Conservation (phyloP, 139 green algal species). For the Tetradesmus obliquus region DNA sequence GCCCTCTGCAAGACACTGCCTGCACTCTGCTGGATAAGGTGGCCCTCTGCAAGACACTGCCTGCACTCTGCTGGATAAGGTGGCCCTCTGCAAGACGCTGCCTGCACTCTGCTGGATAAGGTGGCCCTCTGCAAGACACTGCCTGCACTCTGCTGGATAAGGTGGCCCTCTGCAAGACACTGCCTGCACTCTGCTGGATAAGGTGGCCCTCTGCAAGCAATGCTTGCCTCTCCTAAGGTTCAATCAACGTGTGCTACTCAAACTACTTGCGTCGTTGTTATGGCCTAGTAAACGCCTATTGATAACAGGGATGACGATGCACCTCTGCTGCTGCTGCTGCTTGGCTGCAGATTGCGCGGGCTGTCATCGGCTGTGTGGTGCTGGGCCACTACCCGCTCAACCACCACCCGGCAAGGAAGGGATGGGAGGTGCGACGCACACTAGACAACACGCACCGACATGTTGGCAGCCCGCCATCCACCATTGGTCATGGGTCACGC, state of each 20-base stretch:
- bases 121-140: neutral
- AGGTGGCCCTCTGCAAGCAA: too few relatives aligned
- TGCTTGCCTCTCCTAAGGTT: too few relatives aligned
- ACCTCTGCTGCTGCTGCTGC: neutral
- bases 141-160: neutral
- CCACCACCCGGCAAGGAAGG: conserved; percentile 67
- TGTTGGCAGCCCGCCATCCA: neutral
- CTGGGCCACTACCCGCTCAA: conserved; percentile 75
- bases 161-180: neutral
- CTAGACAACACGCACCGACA: neutral
- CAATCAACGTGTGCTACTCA: too few relatives aligned
- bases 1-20: neutral
- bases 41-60: neutral
- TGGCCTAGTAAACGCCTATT: too few relatives aligned
- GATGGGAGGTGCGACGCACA: conserved; percentile 27
- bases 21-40: neutral
- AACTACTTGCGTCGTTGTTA: too few relatives aligned
- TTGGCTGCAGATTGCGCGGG: conserved; percentile 55
- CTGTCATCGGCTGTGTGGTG: conserved; percentile 69
- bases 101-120: neutral
- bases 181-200: neutral
- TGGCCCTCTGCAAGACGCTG: neutral
- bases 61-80: neutral
- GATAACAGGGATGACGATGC: too few relatives aligned
- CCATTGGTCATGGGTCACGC: too few relatives aligned